Evolutionary conservation across 768 basidiomycete genomes (phyloP), one percentile per base, ranked within the genome.

Genomic region (Saitozyma sp.): DNA sequence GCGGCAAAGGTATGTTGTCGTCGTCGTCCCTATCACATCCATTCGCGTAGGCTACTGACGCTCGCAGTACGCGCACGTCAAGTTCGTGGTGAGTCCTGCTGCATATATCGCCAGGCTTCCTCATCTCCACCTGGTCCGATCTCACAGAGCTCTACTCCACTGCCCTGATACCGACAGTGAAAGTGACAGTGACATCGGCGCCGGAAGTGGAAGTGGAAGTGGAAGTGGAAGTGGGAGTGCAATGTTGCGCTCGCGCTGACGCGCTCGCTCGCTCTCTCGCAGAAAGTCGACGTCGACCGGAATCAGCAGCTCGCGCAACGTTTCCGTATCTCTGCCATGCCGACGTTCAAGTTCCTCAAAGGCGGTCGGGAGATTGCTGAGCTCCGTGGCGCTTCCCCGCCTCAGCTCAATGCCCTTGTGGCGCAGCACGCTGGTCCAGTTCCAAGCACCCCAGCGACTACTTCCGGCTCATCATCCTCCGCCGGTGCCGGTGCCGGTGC

Each of bases 331-430:
- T 40, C 63, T 9, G 79, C 79, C 9, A 79, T 80, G 78, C 79
- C 79, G 0, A 80, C 79, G 0, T 80, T 80, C 69, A 74, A 77
- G 58, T 79, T 78, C 60, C 46, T 79, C 56, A 79, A 77, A 61
- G 75, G 70, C 13, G 78, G 78, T 6, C 48, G 69, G 39, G 74
- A 79, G 63, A 68, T 80, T 19, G 78, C 69, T 37, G 79, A 80
- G 79, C 69, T 80, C 50, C 71, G 68, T 55, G 79, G 79, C 1
- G 79, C 79, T 2, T 73, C 73, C 43, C 73, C 75, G 14, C 69
- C 76, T 19, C 76, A 76, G 9, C 74, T 80, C 39, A 69, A 72
- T 16, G 62, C 67, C 5, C 65, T 76, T 39, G 73, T 78, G 20
- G 64, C 66, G 11, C 68, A 73, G 20, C 75, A 76, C 56, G 79